Evolutionary conservation across 2,329 filamentous ascomycete species (phyloP), one percentile per base, ranked within the genome.

Genomic region (Sclerotiophoma versabilis): DNA sequence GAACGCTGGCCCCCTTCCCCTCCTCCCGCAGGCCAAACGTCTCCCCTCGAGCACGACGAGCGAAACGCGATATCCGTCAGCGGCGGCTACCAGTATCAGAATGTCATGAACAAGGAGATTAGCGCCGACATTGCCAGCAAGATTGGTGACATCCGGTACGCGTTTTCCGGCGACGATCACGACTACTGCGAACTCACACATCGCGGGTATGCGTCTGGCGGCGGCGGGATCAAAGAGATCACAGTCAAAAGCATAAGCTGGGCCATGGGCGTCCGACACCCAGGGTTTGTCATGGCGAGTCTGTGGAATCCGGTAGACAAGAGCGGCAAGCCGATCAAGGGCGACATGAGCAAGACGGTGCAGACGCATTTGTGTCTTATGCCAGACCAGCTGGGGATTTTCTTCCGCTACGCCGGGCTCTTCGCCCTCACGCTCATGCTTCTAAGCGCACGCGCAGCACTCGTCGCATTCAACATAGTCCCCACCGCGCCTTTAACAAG

Each of bases 151-250:
- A 85, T 98, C 11, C 82, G 86, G 3, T 89, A 95, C 61, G 89
- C 93, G 36, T 99, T 98, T 71, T 96, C 92, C 0, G 95, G 95
- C 10, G 95, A 99, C 66, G 95, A 99, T 70, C 95, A 99, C 77
- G 95, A 99, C 77, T 97, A 98, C 77, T 99, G 95, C 77, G 93
- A 96, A 68, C 79, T 98, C 6, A 82, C 87, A 0, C 95, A 99
- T 74, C 85, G 87, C 2, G 82, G 85, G 15, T 85, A 87, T 54
- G 78, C 80, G 0, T 83, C 81, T 5, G 84, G 82, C 22, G 84
- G 88, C 26, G 81, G 80, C 42, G 79, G 77, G 5, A 80, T 84
- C 20, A 75, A 76, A 20, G 95, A 99, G 73, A 96, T 97, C 60
- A 99, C 95, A 0, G 92, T 98, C 65, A 99, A 99, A 78, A 93